A percentile compares a stretch with the other conserved stretches of the same genome.
These are phyloP conservation scores for Zasmidium angulare DNA, from an alignment of 2,329 filamentous ascomycete genomes.

Conservation along the genomic window DNA sequence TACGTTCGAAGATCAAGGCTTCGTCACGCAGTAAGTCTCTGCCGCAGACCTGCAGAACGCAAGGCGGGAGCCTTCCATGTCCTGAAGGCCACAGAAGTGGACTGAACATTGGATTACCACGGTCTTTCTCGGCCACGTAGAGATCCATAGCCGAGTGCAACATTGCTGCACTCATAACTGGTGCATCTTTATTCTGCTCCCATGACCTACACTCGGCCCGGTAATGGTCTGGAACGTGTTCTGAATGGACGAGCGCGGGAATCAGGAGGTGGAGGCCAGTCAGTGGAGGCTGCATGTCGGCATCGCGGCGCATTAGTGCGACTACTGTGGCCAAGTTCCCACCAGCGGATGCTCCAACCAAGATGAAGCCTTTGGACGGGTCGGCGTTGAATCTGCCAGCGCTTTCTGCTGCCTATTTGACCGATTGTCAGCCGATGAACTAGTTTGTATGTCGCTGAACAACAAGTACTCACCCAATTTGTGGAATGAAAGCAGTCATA, in stretches of 20 bases:
- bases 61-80: slow-evolving; percentile 34
- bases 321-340: slow-evolving; percentile 41
- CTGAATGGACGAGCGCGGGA: slow-evolving; percentile 40
- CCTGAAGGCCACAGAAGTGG: neutral
- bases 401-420: slow-evolving; percentile 19
- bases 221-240: slow-evolving; percentile 39
- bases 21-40: slow-evolving; percentile 53
- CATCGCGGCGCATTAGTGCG: slow-evolving; percentile 42
- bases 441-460: too few relatives aligned
- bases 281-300: slow-evolving; percentile 42
- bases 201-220: slow-evolving; percentile 34
- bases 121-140: neutral
- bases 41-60: slow-evolving; percentile 52
- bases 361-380: slow-evolving; percentile 46
- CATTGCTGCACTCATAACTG: neutral
- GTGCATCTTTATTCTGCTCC: neutral
- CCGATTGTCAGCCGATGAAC: neutral
- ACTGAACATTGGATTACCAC: neutral
- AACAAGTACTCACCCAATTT: slow-evolving; percentile 18
- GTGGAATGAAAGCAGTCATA: slow-evolving; percentile 48
- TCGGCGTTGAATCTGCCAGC: slow-evolving; percentile 36
- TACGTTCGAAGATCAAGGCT: slow-evolving; percentile 50
- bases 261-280: slow-evolving; percentile 41
- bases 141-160: neutral
- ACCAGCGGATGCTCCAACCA: slow-evolving; percentile 51